phyloP scores from a whole-genome alignment of 768 basidiomycete genomes.

The Lactarius sp. region DNA sequence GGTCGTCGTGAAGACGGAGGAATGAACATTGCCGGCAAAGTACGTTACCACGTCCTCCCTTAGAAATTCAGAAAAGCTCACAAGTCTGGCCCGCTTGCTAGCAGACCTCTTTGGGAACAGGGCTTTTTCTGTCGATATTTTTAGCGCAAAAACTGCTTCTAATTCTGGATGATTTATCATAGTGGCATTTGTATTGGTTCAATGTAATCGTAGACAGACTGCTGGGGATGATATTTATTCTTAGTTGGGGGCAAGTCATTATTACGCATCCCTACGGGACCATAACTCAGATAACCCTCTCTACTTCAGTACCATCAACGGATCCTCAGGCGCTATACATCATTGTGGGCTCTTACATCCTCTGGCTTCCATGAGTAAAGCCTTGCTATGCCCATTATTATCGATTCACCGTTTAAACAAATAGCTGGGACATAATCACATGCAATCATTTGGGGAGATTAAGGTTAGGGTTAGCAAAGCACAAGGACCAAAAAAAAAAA shows the following conservation, averaged over 20 bases:
- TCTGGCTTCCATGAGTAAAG: no score
- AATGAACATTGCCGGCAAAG: constrained; percentile 2
- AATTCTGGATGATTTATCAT: not conserved
- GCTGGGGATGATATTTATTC: not conserved
- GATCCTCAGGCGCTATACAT: no score
- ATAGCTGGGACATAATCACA: no score
- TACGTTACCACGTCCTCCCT: not conserved
- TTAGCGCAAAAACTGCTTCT: not conserved
- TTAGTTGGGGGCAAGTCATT: not conserved
- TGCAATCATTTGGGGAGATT: no score
- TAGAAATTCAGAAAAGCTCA: not conserved
- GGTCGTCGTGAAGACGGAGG: constrained; percentile 13
- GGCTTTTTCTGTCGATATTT: not conserved
- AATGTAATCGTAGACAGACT: constrained; percentile 7
- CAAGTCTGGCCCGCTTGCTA: not conserved
- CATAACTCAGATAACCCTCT: no score
- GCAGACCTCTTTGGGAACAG: not conserved
- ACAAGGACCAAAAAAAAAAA: constrained; percentile 1
- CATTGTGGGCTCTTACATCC: no score
- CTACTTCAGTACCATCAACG: not conserved
- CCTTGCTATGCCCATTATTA: no score
- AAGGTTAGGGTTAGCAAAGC: constrained; percentile 13
- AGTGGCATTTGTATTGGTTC: constrained; percentile 9
- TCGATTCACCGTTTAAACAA: no score
- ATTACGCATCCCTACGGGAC: not conserved